Base-by-base conservation (phyloP, 2,329 filamentous ascomycete species). In the Diaporthe sp. region DNA sequence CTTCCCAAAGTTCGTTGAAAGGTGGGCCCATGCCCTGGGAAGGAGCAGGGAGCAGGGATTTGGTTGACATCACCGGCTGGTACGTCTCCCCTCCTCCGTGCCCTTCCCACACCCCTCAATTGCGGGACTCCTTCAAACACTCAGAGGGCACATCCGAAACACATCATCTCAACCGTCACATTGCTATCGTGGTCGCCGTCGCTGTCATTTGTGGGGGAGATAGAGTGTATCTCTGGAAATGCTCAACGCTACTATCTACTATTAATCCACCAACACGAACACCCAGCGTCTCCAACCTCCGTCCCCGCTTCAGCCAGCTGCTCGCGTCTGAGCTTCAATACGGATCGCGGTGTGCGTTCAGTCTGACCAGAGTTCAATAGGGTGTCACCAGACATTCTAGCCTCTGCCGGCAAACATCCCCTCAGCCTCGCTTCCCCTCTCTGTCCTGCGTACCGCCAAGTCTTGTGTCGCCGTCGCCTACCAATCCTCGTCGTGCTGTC, bases 61-160 rank as follows among this genome's bases (percentile, higher is more conserved):
- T 19, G 9, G 31, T 12, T 72, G 74, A 53, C 74, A 69, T 70
- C 74, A 69, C 62, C 37, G 17, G 15, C 39, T 55, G 15, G 22
- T 25, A 9, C 0, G 37, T 31, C 59, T 19, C 39, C 49, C 49
- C 17, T 42, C 39, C 53, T 28, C 37, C 46, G 19, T 25, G 25
- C 31, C 39, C 58, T 22, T 25, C 44, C 25, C 25, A 12, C 8
- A 62, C 57, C 22, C 12, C 42, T 15, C 28, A 34, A 53, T 25
- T 42, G 34, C 57, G 49, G 42, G 28, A 39, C 71, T 42, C 74
- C 74, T 74, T 75, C 71, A 75, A 75, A 75, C 74, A 68, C 70
- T 58, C 46, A 51, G 28, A 70, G 15, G 13, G 53, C 70, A n/a
- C 34, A 74, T 74, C 71, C 74, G 74, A 75, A 75, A 75, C 74